Evolutionary conservation across 2,329 filamentous ascomycete genomes (phyloP), one percentile per base, ranked within the genome.

Genomic region (Cyanodermella asteris): DNA sequence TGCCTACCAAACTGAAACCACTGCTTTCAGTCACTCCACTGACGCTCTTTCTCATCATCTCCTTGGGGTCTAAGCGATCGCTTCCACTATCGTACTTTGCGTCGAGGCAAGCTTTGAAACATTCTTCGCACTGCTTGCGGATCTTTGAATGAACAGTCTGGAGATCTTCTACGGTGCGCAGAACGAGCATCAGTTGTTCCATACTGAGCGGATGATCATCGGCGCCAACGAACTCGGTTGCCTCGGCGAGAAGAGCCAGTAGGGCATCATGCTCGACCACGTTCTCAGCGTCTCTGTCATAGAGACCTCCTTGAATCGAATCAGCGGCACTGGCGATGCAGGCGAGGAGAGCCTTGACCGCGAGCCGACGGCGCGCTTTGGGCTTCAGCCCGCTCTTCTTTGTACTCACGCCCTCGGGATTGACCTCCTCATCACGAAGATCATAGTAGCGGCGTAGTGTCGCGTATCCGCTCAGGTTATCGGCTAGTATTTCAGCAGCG

Each of bases 391-490:
- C 47, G 5, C 54, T 47, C 24, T 47, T 52, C 27, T 46, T 37
- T 15, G 44, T 47, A 13, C 49, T 42, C n/a, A n/a, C n/a, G n/a
- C n/a, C n/a, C 22, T 39, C 31, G 7, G 48, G 32, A 5, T 46
- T 33, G 4, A 59, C 34, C n/a, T 60, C 56, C 38, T 67, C 63
- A 40, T 94, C 84, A 24, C 84, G 68, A n/a, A 82, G 61, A 33
- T 82, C 73, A 47, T 91, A 94, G 53, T 84, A 93, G 36, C 72
- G 73, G 18, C 84, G 74, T 12, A 94, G 57, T 1, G 81, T 91
- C 13, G 82, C 84, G 41, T 94, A 94, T 13, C 84, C 84, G 43
- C 77, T 87, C 7, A 93, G 67, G 50, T 82, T 73, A 32, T 73
- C 75, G 23, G 82, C 77, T 3, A 94, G 59, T 7, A 91, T 63